These are phyloP conservation scores for Multifurca ochricompacta DNA, from an alignment of 768 basidiomycete species.

Conservation along the genomic window DNA sequence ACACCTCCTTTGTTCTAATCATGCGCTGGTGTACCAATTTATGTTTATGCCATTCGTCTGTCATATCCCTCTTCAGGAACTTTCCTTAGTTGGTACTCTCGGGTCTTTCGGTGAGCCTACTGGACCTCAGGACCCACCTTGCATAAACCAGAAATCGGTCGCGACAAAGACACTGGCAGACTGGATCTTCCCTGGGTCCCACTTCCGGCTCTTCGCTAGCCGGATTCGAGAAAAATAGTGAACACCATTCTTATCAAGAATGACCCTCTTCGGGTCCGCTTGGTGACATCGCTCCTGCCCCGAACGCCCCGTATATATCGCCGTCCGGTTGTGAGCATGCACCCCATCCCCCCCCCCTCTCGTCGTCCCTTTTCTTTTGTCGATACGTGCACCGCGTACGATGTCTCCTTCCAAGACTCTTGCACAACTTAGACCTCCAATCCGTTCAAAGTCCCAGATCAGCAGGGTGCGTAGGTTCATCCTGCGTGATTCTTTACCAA, in stretches of 20 bases:
- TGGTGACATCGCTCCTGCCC: not conserved
- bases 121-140: not conserved
- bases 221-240: not conserved
- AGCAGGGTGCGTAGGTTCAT: not conserved
- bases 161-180: not conserved
- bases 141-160: not conserved
- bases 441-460: not conserved
- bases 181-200: not conserved
- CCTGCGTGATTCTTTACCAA: not conserved
- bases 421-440: not conserved
- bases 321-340: not conserved
- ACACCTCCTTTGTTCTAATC: too few species aligned
- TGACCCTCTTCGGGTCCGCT: slow-evolving; percentile 7
- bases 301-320: slow-evolving; percentile 5
- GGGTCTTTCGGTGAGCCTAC: not conserved
- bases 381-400: not conserved
- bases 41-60: too few species aligned
- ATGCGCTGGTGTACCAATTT: too few species aligned
- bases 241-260: not conserved
- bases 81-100: slow-evolving; percentile 1
- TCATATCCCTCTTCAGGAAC: not conserved
- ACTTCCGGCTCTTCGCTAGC: not conserved
- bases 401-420: not conserved
- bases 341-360: not conserved
- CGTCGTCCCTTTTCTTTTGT: not conserved